Evolutionary conservation across 2,329 filamentous ascomycete species (phyloP), one percentile per base, ranked within the genome.

Genomic region (Diaporthe vaccinii): DNA sequence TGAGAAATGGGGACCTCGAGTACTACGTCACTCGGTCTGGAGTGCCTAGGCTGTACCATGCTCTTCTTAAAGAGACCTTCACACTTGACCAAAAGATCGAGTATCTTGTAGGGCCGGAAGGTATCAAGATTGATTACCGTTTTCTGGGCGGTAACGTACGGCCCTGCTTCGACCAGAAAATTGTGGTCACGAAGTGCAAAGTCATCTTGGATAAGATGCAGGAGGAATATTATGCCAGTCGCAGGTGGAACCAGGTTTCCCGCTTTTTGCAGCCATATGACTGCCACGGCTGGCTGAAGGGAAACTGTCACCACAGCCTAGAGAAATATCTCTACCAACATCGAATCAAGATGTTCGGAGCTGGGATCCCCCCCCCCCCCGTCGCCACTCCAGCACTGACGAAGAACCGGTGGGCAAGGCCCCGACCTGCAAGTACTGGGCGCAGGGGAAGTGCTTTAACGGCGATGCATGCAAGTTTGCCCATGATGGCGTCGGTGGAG

Each of bases 351-450:
- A 51, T 4, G 20, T 10, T 51, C 9, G 46, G 8, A 51, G 4
- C 46, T 25, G 20, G 3, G 46, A 25, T n/a, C 2, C 22, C 46
- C 9, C 46, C 2, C 22, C 46, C 9, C 46, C 20, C 46, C 8
- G 8, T 20, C 1, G 10, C 0, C 9, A n/a, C 0, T 8, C 22
- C 46, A n/a, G 3, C 20, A 12, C 1, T n/a, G 46, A 1, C 12
- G 3, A 51, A 51, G 46, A 8, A 17, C 22, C 7, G 46, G 17
- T 8, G 0, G 1, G 20, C 46, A 51, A n/a, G 46, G 2, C 3
- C 22, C 36, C 36, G 36, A 10, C 46, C 46, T 51, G 22, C 22
- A 51, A 51, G 22, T 51, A 51, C 22, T 51, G 46, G 46, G 46
- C 46, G 0, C 46, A 51, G 9, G 46, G 46, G 22, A 51, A n/a